Evolutionary conservation across 2,329 filamentous ascomycete genomes (phyloP).

Genomic region (Penicillium sp.): DNA sequence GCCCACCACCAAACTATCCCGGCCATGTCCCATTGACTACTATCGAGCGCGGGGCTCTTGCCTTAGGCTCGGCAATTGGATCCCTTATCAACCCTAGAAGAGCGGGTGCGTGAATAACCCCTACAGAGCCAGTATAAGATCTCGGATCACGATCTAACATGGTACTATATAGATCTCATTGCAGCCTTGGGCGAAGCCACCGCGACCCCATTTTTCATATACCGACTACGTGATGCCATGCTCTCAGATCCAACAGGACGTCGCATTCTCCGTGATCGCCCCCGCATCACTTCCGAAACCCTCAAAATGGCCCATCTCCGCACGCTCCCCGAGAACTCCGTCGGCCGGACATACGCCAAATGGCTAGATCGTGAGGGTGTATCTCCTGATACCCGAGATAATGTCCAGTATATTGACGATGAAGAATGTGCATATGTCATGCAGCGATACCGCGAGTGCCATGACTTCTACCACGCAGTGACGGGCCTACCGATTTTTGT

Average conservation of each 20-base stretch:
- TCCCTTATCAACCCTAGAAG: conserved; percentile 73
- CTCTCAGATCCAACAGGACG: conserved; percentile 79
- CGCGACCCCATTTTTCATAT: conserved; percentile 91
- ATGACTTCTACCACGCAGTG: conserved; percentile 96
- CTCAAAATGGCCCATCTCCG: conserved; percentile 71
- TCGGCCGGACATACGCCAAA: conserved; percentile 77
- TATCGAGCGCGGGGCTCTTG: conserved; percentile 72
- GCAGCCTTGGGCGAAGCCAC: conserved; percentile 93
- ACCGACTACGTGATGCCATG: conserved; percentile 89
- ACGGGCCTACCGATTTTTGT: conserved; percentile 85
- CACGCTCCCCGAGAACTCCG: conserved; percentile 66
- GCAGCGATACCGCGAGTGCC: conserved; percentile 95
- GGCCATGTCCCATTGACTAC: conserved; percentile 86
- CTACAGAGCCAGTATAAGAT: neutral
- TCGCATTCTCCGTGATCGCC: conserved; percentile 84
- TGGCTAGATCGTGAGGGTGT: conserved; percentile 97
- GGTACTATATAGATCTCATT: conserved; percentile 70
- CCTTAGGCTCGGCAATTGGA: conserved; percentile 60
- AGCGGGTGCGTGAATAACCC: conserved; percentile 58
- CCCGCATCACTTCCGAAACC: conserved; percentile 75
- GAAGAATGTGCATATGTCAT: conserved; percentile 97
- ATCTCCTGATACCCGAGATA: conserved; percentile 79
- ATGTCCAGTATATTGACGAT: conserved; percentile 88
- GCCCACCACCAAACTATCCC: conserved; percentile 82
- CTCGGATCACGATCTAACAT: conserved; percentile 5